These are phyloP conservation scores for Fusarium sp. DNA, from an alignment of 2,329 filamentous ascomycete species.

Conservation along the genomic window DNA sequence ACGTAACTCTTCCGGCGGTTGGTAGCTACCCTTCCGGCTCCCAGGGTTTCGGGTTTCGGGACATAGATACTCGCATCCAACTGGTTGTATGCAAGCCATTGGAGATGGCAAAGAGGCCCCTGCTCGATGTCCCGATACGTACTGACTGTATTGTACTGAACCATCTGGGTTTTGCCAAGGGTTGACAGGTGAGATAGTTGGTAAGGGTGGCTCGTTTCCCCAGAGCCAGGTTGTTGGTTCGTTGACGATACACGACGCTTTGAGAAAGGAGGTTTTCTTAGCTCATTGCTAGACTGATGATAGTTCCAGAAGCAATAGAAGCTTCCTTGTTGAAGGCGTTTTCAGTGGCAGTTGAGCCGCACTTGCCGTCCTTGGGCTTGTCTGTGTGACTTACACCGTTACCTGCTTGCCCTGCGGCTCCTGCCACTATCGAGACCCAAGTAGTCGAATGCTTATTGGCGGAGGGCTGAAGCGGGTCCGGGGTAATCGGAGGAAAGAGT, in stretches of 20 bases:
- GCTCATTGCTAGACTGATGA: neutral
- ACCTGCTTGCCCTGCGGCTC: neutral
- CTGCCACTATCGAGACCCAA: neutral
- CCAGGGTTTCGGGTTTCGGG: constrained; percentile 7
- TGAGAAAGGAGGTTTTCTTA: neutral
- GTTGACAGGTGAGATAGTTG: neutral
- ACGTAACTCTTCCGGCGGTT: neutral
- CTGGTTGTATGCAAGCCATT: constrained; percentile 21
- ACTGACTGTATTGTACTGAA: neutral
- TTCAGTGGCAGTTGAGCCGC: constrained; percentile 15
- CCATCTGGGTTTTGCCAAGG: neutral
- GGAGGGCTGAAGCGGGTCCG: neutral
- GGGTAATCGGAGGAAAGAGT: neutral
- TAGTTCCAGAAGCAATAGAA: constrained; percentile 20
- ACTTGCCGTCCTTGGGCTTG: neutral
- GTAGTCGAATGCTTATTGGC: constrained; percentile 4
- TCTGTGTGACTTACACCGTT: neutral
- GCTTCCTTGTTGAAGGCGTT: neutral
- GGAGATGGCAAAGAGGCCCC: constrained; percentile 10
- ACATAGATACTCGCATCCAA: neutral
- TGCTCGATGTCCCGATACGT: neutral
- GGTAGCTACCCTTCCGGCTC: constrained; percentile 3
- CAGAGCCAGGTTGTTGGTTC: constrained; percentile 18
- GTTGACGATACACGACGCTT: constrained; percentile 1
- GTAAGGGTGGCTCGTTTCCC: constrained; percentile 3